A percentile compares a stretch with the other conserved stretches of the same genome.
These are phyloP conservation scores for Teratosphaeria pseudoeucalypti DNA, from an alignment of 2,329 filamentous ascomycete genomes.

Conservation along the genomic window DNA sequence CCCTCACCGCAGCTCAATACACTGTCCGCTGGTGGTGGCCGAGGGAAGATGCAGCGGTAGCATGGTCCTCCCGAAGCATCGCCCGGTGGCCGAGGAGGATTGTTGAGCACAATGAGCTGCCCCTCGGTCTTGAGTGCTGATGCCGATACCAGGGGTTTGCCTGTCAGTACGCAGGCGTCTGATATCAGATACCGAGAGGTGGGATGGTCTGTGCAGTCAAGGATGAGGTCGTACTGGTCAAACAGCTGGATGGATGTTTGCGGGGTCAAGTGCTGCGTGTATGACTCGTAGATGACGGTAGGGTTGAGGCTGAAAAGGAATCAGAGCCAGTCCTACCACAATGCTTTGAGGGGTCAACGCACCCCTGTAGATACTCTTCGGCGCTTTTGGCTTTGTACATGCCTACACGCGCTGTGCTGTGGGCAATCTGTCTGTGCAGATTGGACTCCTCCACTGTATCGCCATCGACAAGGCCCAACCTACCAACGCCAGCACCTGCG, in stretches of 20 bases:
- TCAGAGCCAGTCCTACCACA: slow-evolving; percentile 4
- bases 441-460: slow-evolving; percentile 85
- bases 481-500: slow-evolving; percentile 77
- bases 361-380: slow-evolving; percentile 33
- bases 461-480: slow-evolving; percentile 73
- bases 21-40: slow-evolving; percentile 70
- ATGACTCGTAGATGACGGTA: slow-evolving; percentile 51
- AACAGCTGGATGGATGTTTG: slow-evolving; percentile 59
- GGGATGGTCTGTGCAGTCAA: slow-evolving; percentile 94
- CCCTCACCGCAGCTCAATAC: slow-evolving; percentile 85
- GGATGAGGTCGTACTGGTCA: slow-evolving; percentile 64
- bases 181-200: slow-evolving; percentile 86
- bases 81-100: slow-evolving; percentile 55
- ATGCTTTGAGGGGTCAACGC: slow-evolving; percentile 19
- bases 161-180: slow-evolving; percentile 71
- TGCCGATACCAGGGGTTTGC: slow-evolving; percentile 75
- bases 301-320: slow-evolving; percentile 56
- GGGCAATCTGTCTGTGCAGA: slow-evolving; percentile 81
- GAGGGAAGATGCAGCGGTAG: slow-evolving; percentile 87
- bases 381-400: slow-evolving; percentile 71
- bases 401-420: slow-evolving; percentile 60
- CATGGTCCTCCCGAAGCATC: slow-evolving; percentile 61
- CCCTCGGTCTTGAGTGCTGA: slow-evolving; percentile 83
- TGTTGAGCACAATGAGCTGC: slow-evolving; percentile 80
- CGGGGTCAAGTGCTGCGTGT: slow-evolving; percentile 56